These are phyloP conservation scores for Lanmaoa pseudosensibilis DNA, from an alignment of 768 basidiomycete species.

Conservation along the genomic window DNA sequence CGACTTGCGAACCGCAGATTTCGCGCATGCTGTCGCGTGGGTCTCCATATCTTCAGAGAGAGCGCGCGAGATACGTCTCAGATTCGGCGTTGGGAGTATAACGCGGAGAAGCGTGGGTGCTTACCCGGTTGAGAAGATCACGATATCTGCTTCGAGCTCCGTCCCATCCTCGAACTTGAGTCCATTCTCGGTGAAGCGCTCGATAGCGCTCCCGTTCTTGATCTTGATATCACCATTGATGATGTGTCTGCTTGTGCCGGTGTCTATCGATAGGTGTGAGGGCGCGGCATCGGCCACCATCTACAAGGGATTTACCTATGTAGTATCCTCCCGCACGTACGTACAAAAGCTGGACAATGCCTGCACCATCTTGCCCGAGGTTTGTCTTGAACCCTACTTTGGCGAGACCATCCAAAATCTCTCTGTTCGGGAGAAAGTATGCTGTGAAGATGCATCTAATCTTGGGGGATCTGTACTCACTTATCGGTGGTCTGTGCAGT, in stretches of 20 bases:
- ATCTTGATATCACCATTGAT: conserved; percentile 50
- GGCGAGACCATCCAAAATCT: conserved; percentile 37
- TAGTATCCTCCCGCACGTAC: conserved; percentile 41
- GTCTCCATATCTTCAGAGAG: conserved; percentile 44
- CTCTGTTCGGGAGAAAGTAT: conserved; percentile 24
- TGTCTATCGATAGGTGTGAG: conserved; percentile 18
- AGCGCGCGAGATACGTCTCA: neutral
- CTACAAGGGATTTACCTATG: conserved; percentile 28
- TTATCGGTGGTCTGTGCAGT: conserved; percentile 28
- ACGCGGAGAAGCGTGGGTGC: neutral
- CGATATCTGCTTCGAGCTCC: conserved; percentile 32
- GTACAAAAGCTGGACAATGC: conserved; percentile 31
- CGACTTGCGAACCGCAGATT: conserved; percentile 48
- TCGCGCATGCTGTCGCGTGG: conserved; percentile 39
- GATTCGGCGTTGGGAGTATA: neutral
- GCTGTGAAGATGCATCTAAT: neutral
- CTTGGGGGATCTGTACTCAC: conserved; percentile 10
- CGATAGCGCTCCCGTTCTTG: conserved; percentile 42
- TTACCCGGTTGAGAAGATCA: conserved; percentile 35
- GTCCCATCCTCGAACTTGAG: conserved; percentile 33
- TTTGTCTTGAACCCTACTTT: conserved; percentile 41
- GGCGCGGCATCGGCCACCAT: too few species aligned
- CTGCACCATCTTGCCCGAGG: conserved; percentile 35
- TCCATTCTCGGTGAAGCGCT: conserved; percentile 33
- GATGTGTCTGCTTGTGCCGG: conserved; percentile 45